Base-by-base conservation (phyloP, 805 yeast genomes). In the Spathaspora hagerdaliae region DNA sequence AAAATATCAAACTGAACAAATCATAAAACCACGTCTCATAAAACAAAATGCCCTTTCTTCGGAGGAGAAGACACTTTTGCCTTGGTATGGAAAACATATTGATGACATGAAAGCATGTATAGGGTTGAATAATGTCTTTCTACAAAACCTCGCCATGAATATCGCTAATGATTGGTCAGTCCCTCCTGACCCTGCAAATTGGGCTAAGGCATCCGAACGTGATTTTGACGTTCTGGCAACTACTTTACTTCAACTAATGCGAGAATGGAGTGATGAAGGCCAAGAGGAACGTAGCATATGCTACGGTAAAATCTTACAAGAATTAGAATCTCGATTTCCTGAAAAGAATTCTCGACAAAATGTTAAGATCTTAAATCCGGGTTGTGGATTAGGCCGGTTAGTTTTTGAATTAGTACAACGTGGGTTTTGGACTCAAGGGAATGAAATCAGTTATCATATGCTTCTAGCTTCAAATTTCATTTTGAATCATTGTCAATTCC, bases 361-460 rank as follows among this genome's bases (percentile, higher is more conserved):
- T 11, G 48, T 73, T 10, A 69, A 74, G 34, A 66, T 82, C 0
- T 60, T 83, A 12, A 77, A 79, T 3, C 87, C 87, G 0, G 88
- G 88, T 1, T 76, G 83, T 44, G 87, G 87, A 0, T 63, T 82
- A 31, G 87, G 85, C 0, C 59, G 87, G 42, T 56, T 81, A 43
- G 81, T 80, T 31, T 63, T 74, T 41, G 87, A 82, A 42, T 63
- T 81, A 46, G 82, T 79, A 2, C 60, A 51, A 42, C 51, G 68
- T 43, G 87, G 87, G 4, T 82, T 79, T 54, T 62, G 72, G 65
- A 72, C 79, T n/a, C 85, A 82, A 52, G 88, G 88, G 0, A 83
- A 82, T 55, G 88, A 83, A 52, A 73, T 79, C 52, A 75, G 83
- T 19, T 81, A 79, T 56, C 86, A 79, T 54, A 82, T 83, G 86